phyloP scores from a whole-genome alignment of 768 basidiomycete species.

The Leucosporidium creatinivorum region DNA sequence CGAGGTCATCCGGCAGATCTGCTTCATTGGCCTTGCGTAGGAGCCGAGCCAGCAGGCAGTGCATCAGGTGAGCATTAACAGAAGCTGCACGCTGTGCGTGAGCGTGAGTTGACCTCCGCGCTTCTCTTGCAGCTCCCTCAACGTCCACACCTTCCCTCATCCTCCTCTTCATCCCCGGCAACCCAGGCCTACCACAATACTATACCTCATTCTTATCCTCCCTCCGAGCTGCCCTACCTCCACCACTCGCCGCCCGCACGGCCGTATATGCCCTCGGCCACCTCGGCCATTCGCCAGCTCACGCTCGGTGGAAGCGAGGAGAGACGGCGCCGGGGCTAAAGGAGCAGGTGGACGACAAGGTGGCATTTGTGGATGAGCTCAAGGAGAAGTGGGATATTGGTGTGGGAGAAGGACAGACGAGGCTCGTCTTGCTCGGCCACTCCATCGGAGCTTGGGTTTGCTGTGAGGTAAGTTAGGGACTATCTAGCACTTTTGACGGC shows the following conservation, averaged over 20 bases:
- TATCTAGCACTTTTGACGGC: no score
- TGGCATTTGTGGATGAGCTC: conserved; percentile 53
- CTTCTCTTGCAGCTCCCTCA: not conserved
- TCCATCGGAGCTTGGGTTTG: conserved; percentile 68
- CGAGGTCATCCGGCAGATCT: no score
- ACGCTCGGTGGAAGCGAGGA: conserved; percentile 45
- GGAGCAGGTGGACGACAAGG: conserved; percentile 52
- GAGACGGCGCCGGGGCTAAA: conserved; percentile 38
- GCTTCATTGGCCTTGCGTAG: no score
- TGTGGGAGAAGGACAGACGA: conserved; percentile 27
- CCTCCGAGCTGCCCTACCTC: conserved; percentile 42
- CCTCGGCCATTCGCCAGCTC: conserved; percentile 49
- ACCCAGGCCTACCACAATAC: conserved; percentile 60
- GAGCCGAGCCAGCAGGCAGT: no score
- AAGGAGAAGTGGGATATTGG: not conserved
- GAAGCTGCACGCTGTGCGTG: no score
- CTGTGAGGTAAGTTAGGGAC: conserved; percentile 48
- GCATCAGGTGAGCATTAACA: no score
- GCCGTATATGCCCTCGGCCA: conserved; percentile 44
- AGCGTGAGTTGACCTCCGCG: no score
- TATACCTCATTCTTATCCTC: conserved; percentile 59
- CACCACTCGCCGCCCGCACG: conserved; percentile 15
- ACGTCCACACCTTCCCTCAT: conserved; percentile 1
- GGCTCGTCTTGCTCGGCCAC: conserved; percentile 55
- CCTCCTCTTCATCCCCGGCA: conserved; percentile 41